Evolutionary conservation across 2,329 filamentous ascomycete genomes (phyloP).

Genomic region (Trichoderma lentiforme): DNA sequence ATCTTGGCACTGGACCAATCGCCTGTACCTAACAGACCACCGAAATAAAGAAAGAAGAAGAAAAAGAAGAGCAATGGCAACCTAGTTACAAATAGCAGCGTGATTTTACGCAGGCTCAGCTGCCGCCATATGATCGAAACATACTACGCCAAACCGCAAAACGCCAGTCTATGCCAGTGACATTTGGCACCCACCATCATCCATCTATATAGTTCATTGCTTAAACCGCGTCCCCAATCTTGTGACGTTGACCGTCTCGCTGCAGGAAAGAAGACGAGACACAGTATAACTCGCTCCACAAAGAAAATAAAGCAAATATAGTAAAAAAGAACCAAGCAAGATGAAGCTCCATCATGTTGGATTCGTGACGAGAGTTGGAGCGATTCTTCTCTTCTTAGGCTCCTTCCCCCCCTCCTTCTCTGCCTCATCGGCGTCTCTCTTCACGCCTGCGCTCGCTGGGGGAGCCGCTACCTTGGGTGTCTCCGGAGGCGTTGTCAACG

Average conservation of each 20-base stretch:
- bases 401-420: slow-evolving; percentile 53
- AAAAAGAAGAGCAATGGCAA: background rate
- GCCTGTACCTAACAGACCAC: background rate
- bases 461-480: slow-evolving; percentile 58
- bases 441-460: slow-evolving; percentile 40
- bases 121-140: background rate
- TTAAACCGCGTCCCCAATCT: background rate
- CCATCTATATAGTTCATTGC: slow-evolving; percentile 6
- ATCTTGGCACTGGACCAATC: background rate
- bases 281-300: background rate
- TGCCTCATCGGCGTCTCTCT: slow-evolving; percentile 55
- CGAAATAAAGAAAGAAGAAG: background rate
- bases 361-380: slow-evolving; percentile 56
- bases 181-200: slow-evolving; percentile 21
- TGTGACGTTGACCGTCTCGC: background rate
- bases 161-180: slow-evolving; percentile 32
- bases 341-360: background rate
- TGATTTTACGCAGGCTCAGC: background rate
- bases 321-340: background rate
- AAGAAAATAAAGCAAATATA: background rate
- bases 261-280: background rate
- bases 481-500: slow-evolving; percentile 85
- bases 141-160: slow-evolving; percentile 23
- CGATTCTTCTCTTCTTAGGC: slow-evolving; percentile 67
- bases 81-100: background rate